Base-by-base conservation (phyloP, 2,329 filamentous ascomycete species). In the Penicillium digitatum region DNA sequence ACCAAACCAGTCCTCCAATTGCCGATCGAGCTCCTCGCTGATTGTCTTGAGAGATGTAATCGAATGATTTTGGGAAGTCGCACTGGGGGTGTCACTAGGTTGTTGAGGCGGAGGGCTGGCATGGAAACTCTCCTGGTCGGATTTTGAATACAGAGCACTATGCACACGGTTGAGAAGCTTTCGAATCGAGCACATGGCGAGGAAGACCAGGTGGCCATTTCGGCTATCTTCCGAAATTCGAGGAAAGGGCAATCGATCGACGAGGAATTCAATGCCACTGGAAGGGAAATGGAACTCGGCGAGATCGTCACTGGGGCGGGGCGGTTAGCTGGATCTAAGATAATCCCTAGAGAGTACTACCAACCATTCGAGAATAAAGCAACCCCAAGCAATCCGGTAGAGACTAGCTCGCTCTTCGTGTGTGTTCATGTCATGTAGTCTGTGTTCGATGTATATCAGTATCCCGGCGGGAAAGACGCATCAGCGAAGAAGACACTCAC, bases 121-220 rank as follows among this genome's bases (percentile, higher is more conserved):
- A 26, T 50, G 39, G n/a, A 37, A 51, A 7, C 22, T 51, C 10
- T 45, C 52, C 47, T 38, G 47, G 22, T 47, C 29, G 8, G 54
- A 6, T 51, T 56, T 48, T 54, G 74, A 43, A 55, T 58, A 22
- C 31, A 60, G 26, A 43, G 48, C 39, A 8, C 29, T 61, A 37
- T 61, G 59, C 18, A 57, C 60, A 34, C 58, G 52, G 29, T 61
- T 61, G 12, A 62, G 44, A 20, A 62, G 54, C 43, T 57, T 62
- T 9, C 60, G 54, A 20, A 59, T 54, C 5, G 58, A 62, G 29
- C 58, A 61, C 58, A 62, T 61, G n/a, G 60, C 56, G 29, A 62
- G 60, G 12, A 62, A 62, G 3, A 54, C 48, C 3, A 59, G 49
- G 16, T 55, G 49, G 12, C 52, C 40, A 4, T 54, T 46, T 22